phyloP scores from a whole-genome alignment of 257 asterid genomes.

The Penstemon eatonii region DNA sequence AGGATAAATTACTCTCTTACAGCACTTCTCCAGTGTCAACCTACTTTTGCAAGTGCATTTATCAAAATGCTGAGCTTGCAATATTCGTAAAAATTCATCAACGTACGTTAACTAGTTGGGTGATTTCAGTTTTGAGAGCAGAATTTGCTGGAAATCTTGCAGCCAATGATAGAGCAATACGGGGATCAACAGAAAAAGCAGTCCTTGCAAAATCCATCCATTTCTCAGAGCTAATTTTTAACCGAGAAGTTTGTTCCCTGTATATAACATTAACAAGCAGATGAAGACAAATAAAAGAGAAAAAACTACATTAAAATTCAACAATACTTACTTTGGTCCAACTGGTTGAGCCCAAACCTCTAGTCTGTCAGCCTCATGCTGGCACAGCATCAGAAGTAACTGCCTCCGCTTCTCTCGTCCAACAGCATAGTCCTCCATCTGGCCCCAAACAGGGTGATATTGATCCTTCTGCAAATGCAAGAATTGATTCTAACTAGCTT shows the following conservation, averaged over 20 bases:
- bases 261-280: constrained; percentile 30
- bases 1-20: constrained; percentile 12
- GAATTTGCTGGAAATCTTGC: constrained; percentile 90
- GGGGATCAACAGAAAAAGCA: constrained; percentile 92
- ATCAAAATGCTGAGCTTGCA: constrained; percentile 25
- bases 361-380: constrained; percentile 95
- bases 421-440: constrained; percentile 76
- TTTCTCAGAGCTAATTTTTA: constrained; percentile 82
- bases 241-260: constrained; percentile 77
- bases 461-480: constrained; percentile 68
- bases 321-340: constrained; percentile 65
- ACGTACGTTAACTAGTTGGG: constrained; percentile 85
- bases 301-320: constrained; percentile 20
- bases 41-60: constrained; percentile 4
- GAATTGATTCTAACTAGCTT: constrained; percentile 22
- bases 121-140: constrained; percentile 75
- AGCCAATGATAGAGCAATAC: constrained; percentile 79
- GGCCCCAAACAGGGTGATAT: constrained; percentile 97
- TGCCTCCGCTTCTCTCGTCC: constrained; percentile 91
- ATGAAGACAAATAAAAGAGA: constrained; percentile 23
- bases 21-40: constrained; percentile 18
- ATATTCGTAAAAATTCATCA: constrained; percentile 27
- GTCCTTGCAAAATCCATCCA: constrained; percentile 85
- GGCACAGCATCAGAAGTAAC: constrained; percentile 90
- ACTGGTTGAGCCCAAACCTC: constrained; percentile 99